phyloP scores from a whole-genome alignment of 169 alveolate species.

The Cystoisospora suis region DNA sequence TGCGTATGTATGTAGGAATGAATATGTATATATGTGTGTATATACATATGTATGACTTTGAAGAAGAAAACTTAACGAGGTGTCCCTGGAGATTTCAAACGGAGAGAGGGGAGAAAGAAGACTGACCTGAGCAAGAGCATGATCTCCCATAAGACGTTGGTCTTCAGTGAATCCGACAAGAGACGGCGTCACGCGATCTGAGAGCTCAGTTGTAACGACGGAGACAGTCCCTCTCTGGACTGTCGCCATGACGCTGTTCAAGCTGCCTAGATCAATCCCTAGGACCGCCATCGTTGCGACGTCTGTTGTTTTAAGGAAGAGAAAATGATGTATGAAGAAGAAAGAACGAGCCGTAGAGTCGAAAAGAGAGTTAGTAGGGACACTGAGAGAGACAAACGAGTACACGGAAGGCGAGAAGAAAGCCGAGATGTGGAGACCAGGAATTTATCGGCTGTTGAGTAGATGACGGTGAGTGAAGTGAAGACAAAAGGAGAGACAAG shows the following conservation, averaged over 20 bases:
- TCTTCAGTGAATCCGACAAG: conserved; percentile 89
- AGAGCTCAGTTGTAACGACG: conserved; percentile 92
- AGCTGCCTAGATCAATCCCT: conserved; percentile 97
- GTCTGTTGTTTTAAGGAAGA: no score
- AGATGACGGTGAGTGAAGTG: neutral
- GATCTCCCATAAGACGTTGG: conserved; percentile 94
- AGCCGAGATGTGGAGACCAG: neutral
- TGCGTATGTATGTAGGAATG: no score
- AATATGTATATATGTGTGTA: neutral
- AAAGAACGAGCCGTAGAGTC: neutral
- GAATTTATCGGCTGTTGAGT: no score
- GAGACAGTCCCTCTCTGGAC: conserved; percentile 94
- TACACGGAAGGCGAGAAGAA: neutral
- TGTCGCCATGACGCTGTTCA: conserved; percentile 94
- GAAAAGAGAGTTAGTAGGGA: neutral
- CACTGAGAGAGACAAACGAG: neutral
- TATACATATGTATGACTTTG: neutral
- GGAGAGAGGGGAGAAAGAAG: neutral
- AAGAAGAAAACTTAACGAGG: neutral
- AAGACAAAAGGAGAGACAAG: neutral
- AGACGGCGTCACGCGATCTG: conserved; percentile 94
- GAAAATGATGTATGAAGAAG: neutral
- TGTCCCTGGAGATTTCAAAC: neutral
- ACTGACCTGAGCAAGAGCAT: conserved; percentile 81
- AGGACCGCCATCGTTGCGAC: conserved; percentile 75